Conservation (phyloP, 1,284 basidiomycete genomes). For the Fomes fomentarius region DNA sequence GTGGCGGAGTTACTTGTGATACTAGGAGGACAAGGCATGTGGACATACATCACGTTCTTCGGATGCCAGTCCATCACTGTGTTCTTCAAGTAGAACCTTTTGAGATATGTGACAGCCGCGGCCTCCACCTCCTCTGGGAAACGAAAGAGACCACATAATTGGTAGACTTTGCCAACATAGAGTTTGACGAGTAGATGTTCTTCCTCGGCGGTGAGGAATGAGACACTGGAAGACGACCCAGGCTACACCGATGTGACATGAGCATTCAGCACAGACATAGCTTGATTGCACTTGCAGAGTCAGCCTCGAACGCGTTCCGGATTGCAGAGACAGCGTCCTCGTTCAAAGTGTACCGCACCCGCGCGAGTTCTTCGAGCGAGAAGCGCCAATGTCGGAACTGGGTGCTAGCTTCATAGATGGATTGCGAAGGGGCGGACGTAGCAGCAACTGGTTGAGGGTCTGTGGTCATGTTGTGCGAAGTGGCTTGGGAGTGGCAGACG, state of each 20-base stretch:
- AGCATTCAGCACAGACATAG: constrained; percentile 16
- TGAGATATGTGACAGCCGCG: constrained; percentile 90
- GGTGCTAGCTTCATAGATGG: constrained; percentile 81
- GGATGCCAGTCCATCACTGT: constrained; percentile 99
- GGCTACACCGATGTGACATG: constrained; percentile 42
- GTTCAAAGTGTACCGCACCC: constrained; percentile 70
- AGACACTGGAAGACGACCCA: constrained; percentile 67
- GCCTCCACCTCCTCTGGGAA: constrained; percentile 93
- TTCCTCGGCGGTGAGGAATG: constrained; percentile 82
- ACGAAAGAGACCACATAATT: constrained; percentile 84
- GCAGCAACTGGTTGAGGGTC: constrained; percentile 14
- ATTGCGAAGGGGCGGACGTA: constrained; percentile 21
- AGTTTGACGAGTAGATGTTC: constrained; percentile 89
- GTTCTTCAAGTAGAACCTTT: constrained; percentile 97
- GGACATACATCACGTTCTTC: constrained; percentile 91
- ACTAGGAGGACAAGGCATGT: neutral
- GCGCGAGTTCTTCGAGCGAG: constrained; percentile 65
- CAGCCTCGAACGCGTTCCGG: constrained; percentile 74
- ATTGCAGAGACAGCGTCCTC: constrained; percentile 76
- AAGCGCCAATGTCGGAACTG: constrained; percentile 91
- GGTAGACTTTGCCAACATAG: constrained; percentile 87
- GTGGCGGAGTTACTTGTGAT: neutral
- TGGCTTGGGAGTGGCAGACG: constrained; percentile 5
- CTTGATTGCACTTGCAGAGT: constrained; percentile 60
- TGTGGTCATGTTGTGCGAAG: constrained; percentile 1